Evolutionary conservation across 768 basidiomycete species (phyloP).

Genomic region (Rhodotorula diobovata): DNA sequence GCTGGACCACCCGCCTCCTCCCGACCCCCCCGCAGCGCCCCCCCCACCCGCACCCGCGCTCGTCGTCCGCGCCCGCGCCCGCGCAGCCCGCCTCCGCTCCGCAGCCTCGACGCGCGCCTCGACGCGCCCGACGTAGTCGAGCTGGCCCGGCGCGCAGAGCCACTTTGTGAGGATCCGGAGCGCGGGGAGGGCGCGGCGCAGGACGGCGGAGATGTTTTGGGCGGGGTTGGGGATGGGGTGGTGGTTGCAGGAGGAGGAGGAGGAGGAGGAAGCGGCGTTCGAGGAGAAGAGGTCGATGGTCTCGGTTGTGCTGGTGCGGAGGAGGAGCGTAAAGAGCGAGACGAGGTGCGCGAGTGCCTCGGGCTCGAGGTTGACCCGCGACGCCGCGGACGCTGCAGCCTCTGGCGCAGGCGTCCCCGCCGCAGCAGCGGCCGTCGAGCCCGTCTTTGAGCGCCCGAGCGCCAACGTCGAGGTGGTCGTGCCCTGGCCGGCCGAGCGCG

Average conservation of each 20-base stretch:
- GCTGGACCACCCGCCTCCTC: neutral
- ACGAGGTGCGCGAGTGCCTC: conserved; percentile 66
- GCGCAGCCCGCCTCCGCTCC: conserved; percentile 9
- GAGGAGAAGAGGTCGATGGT: conserved; percentile 47
- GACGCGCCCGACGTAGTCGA: conserved; percentile 59
- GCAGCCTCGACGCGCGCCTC: conserved; percentile 18
- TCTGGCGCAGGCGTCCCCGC: neutral
- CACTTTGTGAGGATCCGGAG: conserved; percentile 85
- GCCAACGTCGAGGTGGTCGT: no score
- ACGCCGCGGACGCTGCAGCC: neutral
- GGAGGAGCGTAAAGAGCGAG: conserved; percentile 59
- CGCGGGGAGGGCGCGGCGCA: conserved; percentile 78
- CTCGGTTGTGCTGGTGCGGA: conserved; percentile 63
- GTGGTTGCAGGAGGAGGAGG: neutral
- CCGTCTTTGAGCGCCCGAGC: neutral
- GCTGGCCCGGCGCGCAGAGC: conserved; percentile 72
- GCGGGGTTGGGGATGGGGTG: conserved; percentile 56
- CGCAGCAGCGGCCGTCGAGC: neutral
- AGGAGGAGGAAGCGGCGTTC: neutral
- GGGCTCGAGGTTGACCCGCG: conserved; percentile 53
- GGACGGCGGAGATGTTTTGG: conserved; percentile 75
- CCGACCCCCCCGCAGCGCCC: neutral
- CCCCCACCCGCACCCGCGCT: neutral
- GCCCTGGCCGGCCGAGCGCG: conserved; percentile 48
- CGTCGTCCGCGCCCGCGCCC: neutral